Conservation (phyloP, 371 early-diverging fungal genomes). For the Mortierella sp. region DNA sequence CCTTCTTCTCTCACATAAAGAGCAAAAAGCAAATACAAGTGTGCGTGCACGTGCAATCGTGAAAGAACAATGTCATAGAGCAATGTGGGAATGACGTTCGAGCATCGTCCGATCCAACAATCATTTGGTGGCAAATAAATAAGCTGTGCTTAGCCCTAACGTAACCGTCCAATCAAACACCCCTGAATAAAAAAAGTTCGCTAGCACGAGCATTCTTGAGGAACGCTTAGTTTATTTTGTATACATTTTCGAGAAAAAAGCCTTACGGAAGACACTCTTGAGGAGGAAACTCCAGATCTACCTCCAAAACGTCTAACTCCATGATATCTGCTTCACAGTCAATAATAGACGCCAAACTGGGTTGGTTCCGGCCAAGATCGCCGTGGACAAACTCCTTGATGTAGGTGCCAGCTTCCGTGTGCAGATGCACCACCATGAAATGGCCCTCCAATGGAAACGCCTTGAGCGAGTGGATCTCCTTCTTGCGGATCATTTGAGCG, state of each 20-base stretch:
- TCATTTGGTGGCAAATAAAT: too few relatives aligned
- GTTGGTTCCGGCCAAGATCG: slow-evolving; percentile 93
- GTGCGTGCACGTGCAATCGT: too few relatives aligned
- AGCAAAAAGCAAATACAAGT: too few relatives aligned
- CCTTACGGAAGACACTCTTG: slow-evolving; percentile 7
- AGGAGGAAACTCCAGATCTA: slow-evolving; percentile 85
- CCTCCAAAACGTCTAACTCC: slow-evolving; percentile 88
- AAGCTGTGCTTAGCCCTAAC: too few relatives aligned
- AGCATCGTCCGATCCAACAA: too few relatives aligned
- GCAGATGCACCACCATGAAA: slow-evolving; percentile 75
- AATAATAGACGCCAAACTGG: slow-evolving; percentile 82
- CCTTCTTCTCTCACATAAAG: too few relatives aligned
- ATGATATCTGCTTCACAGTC: slow-evolving; percentile 83
- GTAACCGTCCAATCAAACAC: too few relatives aligned
- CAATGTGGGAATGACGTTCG: too few relatives aligned
- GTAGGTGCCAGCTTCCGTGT: slow-evolving; percentile 96
- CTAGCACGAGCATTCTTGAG: too few relatives aligned
- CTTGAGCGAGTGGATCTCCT: slow-evolving; percentile 71
- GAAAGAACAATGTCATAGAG: too few relatives aligned
- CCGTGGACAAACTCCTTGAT: slow-evolving; percentile 99
- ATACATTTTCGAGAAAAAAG: background rate
- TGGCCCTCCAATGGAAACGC: slow-evolving; percentile 58
- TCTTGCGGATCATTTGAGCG: slow-evolving; percentile 80
- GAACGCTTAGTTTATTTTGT: background rate
- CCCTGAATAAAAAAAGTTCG: too few relatives aligned